Evolutionary conservation across 805 yeast genomes (phyloP), one percentile per base, ranked within the genome.

Genomic region (Metschnikowia aberdeeniae): DNA sequence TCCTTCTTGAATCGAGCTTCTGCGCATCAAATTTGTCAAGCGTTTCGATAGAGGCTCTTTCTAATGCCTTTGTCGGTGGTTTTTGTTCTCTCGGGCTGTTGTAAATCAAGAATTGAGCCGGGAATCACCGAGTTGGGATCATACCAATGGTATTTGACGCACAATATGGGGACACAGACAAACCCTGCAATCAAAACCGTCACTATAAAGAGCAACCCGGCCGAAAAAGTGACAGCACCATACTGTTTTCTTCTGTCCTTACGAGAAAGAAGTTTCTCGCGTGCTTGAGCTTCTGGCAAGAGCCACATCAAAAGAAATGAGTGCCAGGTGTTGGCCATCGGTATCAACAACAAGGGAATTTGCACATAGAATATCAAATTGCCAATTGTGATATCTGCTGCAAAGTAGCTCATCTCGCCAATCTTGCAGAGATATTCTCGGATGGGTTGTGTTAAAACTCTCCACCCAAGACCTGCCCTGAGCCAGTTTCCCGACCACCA

Each of bases 401-500:
- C 79, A 66, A 83, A 85, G 45, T 76, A 75, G n/a, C 84, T 75
- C 70, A 82, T 69, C 58, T 85, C 93, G 54, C 77, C 73, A 1
- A 76, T 63, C 54, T 85, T 85, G 46, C 87, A 82, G 19, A 77
- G 45, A 42, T 68, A 77, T 57, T 84, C 92, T 54, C 92, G 64
- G 3, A 74, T 47, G 1, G 89, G 89, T 50, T 83, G 89, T 2
- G 82, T 66, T 5, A 84, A 42, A 0, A 78, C 66, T 38, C 75
- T 61, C 79, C 83, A 78, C 0, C 89, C 88, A 36, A 84, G 67
- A 0, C 81, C 81, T 0, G 82, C 72, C 11, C 72, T 73, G 38
- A 75, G 56, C 92, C 92, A 85, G 45, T 73, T 78, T 0, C 90
- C 89, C 9, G 87, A 76, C 89, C 72, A 67, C 70, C 70, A 67